A percentile compares a stretch with the other conserved stretches of the same genome.
These are phyloP conservation scores for Fraxinus cuspidata DNA, from an alignment of 257 asterid species.

Conservation along the genomic window DNA sequence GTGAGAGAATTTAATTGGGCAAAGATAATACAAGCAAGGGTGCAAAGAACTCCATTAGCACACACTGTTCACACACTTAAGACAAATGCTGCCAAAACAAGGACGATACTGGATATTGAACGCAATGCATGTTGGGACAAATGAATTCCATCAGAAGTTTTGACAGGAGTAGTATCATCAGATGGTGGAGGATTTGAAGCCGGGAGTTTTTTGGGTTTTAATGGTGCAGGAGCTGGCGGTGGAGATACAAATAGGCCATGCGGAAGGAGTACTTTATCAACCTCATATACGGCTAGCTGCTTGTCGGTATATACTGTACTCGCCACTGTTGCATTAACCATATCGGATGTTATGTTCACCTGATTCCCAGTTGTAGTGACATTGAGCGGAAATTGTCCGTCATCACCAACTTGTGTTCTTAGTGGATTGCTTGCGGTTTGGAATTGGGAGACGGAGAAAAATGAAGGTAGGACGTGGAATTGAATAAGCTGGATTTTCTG, in stretches of 20 bases:
- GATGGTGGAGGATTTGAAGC: slow-evolving; percentile 10
- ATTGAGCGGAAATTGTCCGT: slow-evolving; percentile 40
- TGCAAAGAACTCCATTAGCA: slow-evolving; percentile 1
- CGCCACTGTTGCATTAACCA: slow-evolving; percentile 45
- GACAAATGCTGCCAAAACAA: slow-evolving; percentile 21
- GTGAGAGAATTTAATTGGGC: not conserved
- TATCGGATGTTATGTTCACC: too few species aligned
- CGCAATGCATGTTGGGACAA: not conserved
- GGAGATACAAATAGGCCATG: slow-evolving; percentile 41
- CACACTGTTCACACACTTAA: not conserved
- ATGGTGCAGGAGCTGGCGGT: slow-evolving; percentile 59
- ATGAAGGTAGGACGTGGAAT: slow-evolving; percentile 41
- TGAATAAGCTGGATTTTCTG: slow-evolving; percentile 41
- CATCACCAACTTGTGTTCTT: slow-evolving; percentile 50
- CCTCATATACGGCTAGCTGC: slow-evolving; percentile 57
- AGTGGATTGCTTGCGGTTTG: slow-evolving; percentile 49
- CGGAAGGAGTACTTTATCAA: slow-evolving; percentile 55
- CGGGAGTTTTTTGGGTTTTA: slow-evolving; percentile 29
- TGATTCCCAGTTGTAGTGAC: slow-evolving; percentile 45
- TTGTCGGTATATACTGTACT: slow-evolving; percentile 42
- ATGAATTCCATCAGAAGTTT: slow-evolving; percentile 35
- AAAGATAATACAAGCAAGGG: not conserved
- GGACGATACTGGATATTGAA: slow-evolving; percentile 18
- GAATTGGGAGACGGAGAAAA: slow-evolving; percentile 33
- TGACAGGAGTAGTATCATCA: slow-evolving; percentile 10